Percentiles rank a stretch among this genome's conserved stretches.
These are phyloP conservation scores for Lentinula detonsa DNA, from an alignment of 768 basidiomycete genomes.

Conservation along the genomic window DNA sequence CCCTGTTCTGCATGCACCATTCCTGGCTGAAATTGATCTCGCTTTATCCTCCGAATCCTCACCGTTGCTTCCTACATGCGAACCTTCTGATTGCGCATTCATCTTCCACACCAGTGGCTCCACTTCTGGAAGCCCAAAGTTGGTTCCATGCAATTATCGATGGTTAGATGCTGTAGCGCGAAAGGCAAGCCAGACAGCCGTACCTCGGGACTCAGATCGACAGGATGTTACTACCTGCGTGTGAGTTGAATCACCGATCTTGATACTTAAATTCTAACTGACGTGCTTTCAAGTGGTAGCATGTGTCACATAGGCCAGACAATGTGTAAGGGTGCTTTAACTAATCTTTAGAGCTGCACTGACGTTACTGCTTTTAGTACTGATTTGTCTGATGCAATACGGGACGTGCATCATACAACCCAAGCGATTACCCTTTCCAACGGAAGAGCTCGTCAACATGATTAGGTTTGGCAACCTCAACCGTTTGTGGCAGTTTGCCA, in stretches of 20 bases:
- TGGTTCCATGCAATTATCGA: slow-evolving; percentile 62
- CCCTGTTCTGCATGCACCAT: slow-evolving; percentile 39
- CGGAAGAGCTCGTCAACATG: slow-evolving; percentile 70
- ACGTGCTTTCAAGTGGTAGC: slow-evolving; percentile 54
- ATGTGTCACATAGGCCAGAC: slow-evolving; percentile 80
- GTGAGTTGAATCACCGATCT: slow-evolving; percentile 33
- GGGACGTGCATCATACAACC: slow-evolving; percentile 72
- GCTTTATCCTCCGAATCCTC: slow-evolving; percentile 18
- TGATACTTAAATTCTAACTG: slow-evolving; percentile 23
- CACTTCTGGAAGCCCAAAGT: slow-evolving; percentile 76
- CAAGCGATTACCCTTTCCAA: slow-evolving; percentile 55
- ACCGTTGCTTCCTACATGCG: slow-evolving; percentile 31
- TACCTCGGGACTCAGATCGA: slow-evolving; percentile 38
- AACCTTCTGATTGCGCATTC: slow-evolving; percentile 31
- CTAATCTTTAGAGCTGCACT: slow-evolving; percentile 18
- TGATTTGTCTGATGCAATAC: slow-evolving; percentile 66
- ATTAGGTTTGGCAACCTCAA: slow-evolving; percentile 61
- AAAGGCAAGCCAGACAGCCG: slow-evolving; percentile 50
- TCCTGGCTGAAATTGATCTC: slow-evolving; percentile 29
- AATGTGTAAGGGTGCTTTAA: slow-evolving; percentile 48
- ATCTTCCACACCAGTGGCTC: slow-evolving; percentile 81
- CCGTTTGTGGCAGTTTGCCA: slow-evolving; percentile 69
- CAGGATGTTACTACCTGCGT: slow-evolving; percentile 73
- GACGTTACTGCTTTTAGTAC: slow-evolving; percentile 36
- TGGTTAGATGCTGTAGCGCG: slow-evolving; percentile 56